These are phyloP conservation scores for Hordeum pubiflorum DNA, from an alignment of 202 grass and related monocot genomes.

Conservation along the genomic window DNA sequence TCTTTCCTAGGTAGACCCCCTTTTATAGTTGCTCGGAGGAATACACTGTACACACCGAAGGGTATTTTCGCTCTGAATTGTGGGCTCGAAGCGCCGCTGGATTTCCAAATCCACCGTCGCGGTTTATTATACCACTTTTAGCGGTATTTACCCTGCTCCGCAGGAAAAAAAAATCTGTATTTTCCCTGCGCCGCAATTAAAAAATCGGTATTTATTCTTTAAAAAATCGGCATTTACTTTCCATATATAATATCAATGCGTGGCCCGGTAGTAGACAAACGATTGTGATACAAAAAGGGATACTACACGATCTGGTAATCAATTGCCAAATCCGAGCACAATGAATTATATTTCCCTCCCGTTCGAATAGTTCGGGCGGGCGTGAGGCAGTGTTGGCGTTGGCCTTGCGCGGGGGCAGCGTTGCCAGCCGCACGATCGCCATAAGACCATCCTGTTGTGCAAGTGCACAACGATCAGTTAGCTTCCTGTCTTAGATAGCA, in stretches of 20 bases:
- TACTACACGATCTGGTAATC: neutral
- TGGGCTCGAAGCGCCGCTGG: neutral
- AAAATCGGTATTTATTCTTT: too few species aligned
- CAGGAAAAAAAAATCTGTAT: neutral
- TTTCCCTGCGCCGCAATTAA: too few species aligned
- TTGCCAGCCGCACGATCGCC: neutral
- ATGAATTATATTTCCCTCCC: neutral
- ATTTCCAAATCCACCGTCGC: neutral
- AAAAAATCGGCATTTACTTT: too few species aligned
- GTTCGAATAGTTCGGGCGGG: neutral
- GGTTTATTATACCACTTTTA: neutral
- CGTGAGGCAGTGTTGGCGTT: too few species aligned
- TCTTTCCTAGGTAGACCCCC: neutral
- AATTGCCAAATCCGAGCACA: neutral
- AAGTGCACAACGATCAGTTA: neutral
- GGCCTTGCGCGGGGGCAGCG: too few species aligned
- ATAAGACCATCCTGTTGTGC: neutral
- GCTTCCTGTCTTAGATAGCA: neutral
- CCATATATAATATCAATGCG: neutral
- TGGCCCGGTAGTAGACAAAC: neutral
- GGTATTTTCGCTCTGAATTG: neutral
- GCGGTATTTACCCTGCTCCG: neutral
- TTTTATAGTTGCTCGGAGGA: neutral
- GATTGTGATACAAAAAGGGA: neutral
- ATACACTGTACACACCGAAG: neutral